These are phyloP conservation scores for Neonectria faginata DNA, from an alignment of 2,329 filamentous ascomycete genomes.

Conservation along the genomic window DNA sequence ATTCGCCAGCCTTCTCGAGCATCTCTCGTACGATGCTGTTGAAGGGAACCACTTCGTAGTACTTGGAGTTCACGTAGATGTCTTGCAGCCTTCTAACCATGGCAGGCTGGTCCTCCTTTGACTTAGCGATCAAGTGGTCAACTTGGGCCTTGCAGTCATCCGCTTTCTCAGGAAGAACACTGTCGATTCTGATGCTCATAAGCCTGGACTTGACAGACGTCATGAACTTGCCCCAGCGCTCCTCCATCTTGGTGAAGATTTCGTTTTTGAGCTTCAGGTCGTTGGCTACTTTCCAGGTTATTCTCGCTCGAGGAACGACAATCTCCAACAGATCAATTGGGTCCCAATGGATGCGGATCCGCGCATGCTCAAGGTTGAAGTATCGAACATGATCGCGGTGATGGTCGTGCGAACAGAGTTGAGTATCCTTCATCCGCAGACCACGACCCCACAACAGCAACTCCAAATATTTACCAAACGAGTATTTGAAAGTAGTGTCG, in stretches of 20 bases:
- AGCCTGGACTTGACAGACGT: slow-evolving; percentile 85
- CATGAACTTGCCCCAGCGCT: slow-evolving; percentile 88
- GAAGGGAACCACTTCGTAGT: slow-evolving; percentile 95
- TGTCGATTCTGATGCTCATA: slow-evolving; percentile 90
- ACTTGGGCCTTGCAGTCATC: slow-evolving; percentile 86
- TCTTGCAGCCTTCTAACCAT: slow-evolving; percentile 84
- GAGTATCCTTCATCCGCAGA: slow-evolving; percentile 76
- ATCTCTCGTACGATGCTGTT: slow-evolving; percentile 90
- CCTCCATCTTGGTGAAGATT: slow-evolving; percentile 83
- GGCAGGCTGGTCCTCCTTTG: slow-evolving; percentile 82
- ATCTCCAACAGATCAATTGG: slow-evolving; percentile 93
- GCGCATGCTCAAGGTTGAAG: slow-evolving; percentile 88
- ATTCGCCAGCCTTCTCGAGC: slow-evolving; percentile 91
- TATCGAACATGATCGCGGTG: slow-evolving; percentile 93
- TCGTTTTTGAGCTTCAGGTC: slow-evolving; percentile 95
- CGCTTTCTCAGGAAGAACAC: slow-evolving; percentile 86
- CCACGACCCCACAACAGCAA: slow-evolving; percentile 95
- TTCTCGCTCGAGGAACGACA: slow-evolving; percentile 86
- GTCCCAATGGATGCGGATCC: slow-evolving; percentile 91
- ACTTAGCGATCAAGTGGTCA: slow-evolving; percentile 80
- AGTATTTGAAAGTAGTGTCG: slow-evolving; percentile 95
- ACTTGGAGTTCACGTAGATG: slow-evolving; percentile 92
- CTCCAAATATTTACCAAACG: slow-evolving; percentile 98
- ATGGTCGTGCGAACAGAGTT: slow-evolving; percentile 87
- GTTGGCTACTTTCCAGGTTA: slow-evolving; percentile 98